These are phyloP conservation scores for Darksidea phi DNA, from an alignment of 495 filamentous ascomycete genomes.

Conservation along the genomic window DNA sequence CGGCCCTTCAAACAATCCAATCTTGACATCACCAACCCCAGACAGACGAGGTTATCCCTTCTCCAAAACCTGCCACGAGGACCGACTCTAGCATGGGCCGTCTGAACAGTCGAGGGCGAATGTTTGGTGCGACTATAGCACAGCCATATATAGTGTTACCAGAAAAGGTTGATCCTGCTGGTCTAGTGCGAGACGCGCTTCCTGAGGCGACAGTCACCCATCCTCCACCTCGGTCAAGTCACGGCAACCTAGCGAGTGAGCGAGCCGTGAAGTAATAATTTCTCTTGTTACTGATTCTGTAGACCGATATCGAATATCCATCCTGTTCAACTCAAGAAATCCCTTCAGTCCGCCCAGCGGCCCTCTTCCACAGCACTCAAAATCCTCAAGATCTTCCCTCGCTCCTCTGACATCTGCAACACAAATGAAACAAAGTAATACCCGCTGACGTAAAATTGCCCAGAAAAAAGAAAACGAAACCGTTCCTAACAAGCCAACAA, in stretches of 20 bases:
- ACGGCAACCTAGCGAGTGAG: neutral
- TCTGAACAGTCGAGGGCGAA: too few relatives aligned
- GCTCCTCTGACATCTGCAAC: neutral
- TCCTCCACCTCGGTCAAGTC: neutral
- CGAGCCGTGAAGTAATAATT: slow-evolving; percentile 6
- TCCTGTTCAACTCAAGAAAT: slow-evolving; percentile 9
- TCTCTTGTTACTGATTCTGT: slow-evolving; percentile 20
- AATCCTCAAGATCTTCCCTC: neutral
- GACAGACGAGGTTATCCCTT: too few relatives aligned
- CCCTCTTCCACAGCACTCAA: neutral
- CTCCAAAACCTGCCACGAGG: too few relatives aligned
- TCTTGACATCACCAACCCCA: too few relatives aligned
- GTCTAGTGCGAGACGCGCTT: too few relatives aligned
- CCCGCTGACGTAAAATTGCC: neutral
- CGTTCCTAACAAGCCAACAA: slow-evolving; percentile 5
- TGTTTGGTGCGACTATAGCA: too few relatives aligned
- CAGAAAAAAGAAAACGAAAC: neutral
- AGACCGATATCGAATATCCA: slow-evolving; percentile 14
- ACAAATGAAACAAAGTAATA: neutral
- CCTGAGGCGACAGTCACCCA: too few relatives aligned
- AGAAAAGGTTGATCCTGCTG: too few relatives aligned
- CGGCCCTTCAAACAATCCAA: too few relatives aligned
- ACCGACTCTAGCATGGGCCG: too few relatives aligned
- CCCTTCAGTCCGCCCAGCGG: slow-evolving; percentile 24
- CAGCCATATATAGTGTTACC: too few relatives aligned